Conservation (phyloP, 768 basidiomycete genomes). For the Mycena sanguinolenta region DNA sequence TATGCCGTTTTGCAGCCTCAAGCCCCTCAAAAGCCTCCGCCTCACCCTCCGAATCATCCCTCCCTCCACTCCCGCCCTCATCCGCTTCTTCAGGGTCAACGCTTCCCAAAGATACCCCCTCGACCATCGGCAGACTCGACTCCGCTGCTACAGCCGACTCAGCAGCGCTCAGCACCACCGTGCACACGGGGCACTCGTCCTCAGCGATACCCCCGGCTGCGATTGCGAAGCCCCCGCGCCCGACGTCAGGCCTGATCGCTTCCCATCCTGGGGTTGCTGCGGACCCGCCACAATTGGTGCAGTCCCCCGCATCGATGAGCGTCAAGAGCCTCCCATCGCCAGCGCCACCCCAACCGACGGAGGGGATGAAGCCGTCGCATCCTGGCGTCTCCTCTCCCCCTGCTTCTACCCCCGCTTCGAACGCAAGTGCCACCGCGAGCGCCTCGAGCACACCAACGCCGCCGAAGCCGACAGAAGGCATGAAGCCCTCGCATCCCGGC, state of each 20-base stretch:
- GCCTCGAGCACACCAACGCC: too few relatives aligned
- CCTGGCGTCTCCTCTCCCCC: too few relatives aligned
- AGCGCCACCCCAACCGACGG: too few relatives aligned
- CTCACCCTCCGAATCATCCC: background rate
- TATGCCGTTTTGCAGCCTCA: background rate
- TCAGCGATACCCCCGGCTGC: background rate
- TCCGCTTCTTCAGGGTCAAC: background rate
- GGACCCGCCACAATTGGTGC: background rate
- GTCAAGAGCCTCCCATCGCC: too few relatives aligned
- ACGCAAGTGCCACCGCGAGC: background rate
- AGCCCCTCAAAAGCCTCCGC: background rate
- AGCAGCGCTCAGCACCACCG: background rate
- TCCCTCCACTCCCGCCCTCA: background rate
- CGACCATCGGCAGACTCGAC: background rate
- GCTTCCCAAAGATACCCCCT: background rate
- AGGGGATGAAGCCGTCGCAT: background rate
- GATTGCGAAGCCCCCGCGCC: background rate
- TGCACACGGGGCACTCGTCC: slow-evolving; percentile 16
- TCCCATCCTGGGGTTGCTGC: background rate
- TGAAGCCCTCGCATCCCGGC: too few relatives aligned
- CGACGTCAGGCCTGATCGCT: background rate
- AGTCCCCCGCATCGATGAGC: background rate
- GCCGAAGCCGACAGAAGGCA: too few relatives aligned
- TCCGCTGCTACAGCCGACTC: background rate
- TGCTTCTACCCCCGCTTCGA: too few relatives aligned